Percentiles rank a stretch among this genome's conserved stretches.
phyloP scores from a whole-genome alignment of 2,329 filamentous ascomycete species.

The Penicillium sp. region DNA sequence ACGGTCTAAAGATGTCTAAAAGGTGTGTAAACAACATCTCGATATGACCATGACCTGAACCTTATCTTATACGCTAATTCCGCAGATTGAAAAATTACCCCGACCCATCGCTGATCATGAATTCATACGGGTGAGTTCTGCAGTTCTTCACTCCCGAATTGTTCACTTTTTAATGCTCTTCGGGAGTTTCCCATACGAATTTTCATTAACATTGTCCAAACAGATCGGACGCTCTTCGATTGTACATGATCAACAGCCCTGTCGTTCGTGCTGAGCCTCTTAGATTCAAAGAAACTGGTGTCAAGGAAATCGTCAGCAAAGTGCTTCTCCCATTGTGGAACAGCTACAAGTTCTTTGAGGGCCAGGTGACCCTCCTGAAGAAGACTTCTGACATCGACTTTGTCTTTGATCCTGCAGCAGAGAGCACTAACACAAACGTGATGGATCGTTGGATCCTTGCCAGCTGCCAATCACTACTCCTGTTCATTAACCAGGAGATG shows the following conservation, averaged over 20 bases:
- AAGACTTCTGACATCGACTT: constrained; percentile 79
- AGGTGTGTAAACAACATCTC: constrained; percentile 30
- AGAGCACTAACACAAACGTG: constrained; percentile 78
- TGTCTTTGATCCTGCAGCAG: constrained; percentile 72
- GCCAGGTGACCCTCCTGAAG: constrained; percentile 80
- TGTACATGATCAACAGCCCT: constrained; percentile 97
- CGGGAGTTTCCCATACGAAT: background rate
- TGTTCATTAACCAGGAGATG: constrained; percentile 95
- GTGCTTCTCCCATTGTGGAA: constrained; percentile 93
- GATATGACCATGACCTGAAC: background rate
- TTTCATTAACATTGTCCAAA: background rate
- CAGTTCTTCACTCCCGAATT: background rate
- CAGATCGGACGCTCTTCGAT: constrained; percentile 79
- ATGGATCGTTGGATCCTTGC: constrained; percentile 97
- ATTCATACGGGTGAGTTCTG: constrained; percentile 62
- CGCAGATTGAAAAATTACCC: constrained; percentile 85
- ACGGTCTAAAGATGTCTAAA: constrained; percentile 99
- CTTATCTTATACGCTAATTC: background rate
- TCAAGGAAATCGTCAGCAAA: constrained; percentile 92
- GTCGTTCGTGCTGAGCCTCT: constrained; percentile 89
- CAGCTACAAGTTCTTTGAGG: constrained; percentile 94
- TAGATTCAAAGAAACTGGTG: constrained; percentile 85
- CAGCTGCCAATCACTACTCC: constrained; percentile 83
- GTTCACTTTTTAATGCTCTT: background rate
- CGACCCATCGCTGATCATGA: constrained; percentile 78